A percentile compares a stretch with the other conserved stretches of the same genome.
phyloP scores from a whole-genome alignment of 176 grass and related monocot species.

The Oryza australiensis region DNA sequence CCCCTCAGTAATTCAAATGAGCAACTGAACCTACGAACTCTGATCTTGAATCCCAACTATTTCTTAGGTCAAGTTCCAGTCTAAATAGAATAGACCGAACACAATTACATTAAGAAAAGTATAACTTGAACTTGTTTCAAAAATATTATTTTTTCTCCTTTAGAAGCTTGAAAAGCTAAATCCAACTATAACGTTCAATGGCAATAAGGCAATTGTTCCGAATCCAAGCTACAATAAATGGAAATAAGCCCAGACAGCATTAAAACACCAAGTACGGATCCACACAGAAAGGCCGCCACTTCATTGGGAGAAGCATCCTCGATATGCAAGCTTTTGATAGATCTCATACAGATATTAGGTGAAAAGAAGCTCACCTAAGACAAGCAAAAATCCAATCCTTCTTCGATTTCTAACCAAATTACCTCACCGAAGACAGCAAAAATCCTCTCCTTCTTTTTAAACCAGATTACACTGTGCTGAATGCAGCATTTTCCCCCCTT shows the following conservation, averaged over 20 bases:
- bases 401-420: neutral
- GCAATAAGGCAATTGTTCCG: constrained; percentile 6
- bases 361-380: neutral
- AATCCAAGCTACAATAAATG: constrained; percentile 24
- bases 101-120: constrained; percentile 2
- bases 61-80: constrained; percentile 10
- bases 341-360: constrained; percentile 6
- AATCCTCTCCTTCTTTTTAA: neutral
- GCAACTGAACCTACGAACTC: neutral
- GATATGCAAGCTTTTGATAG: neutral
- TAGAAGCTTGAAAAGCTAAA: constrained; percentile 23
- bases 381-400: neutral
- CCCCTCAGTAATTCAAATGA: neutral
- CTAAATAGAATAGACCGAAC: neutral
- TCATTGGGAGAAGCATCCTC: neutral
- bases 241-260: constrained; percentile 7
- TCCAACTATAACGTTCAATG: neutral
- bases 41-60: neutral
- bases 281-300: neutral
- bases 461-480: neutral
- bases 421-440: neutral
- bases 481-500: neutral
- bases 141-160: neutral
- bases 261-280: constrained; percentile 10
- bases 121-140: neutral